These are phyloP conservation scores for Penicillium sp. DNA, from an alignment of 2,329 filamentous ascomycete species.

Conservation along the genomic window DNA sequence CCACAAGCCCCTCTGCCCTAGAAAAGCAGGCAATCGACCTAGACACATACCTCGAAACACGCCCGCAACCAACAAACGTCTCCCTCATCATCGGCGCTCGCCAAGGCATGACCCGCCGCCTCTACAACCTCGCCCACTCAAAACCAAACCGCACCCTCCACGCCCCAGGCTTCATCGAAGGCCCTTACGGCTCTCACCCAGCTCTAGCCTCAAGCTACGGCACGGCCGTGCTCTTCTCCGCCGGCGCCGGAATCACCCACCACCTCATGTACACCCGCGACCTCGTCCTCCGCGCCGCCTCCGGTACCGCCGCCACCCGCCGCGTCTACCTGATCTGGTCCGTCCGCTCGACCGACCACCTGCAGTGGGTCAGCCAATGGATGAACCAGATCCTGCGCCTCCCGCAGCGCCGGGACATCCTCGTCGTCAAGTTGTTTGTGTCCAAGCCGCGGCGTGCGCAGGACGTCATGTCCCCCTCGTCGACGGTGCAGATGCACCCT, in stretches of 20 bases:
- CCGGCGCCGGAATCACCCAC: conserved; percentile 65
- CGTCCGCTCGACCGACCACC: conserved; percentile 58
- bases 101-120: conserved; percentile 61
- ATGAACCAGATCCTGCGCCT: conserved; percentile 64
- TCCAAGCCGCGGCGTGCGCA: conserved; percentile 56
- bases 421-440: conserved; percentile 61
- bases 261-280: conserved; percentile 61
- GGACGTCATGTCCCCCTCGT: conserved; percentile 56
- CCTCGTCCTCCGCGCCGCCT: conserved; percentile 53
- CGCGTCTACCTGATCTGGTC: conserved; percentile 63
- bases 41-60: conserved; percentile 23
- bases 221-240: conserved; percentile 64
- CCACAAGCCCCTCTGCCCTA: conserved; percentile 26
- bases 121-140: conserved; percentile 56
- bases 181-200: conserved; percentile 61
- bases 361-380: conserved; percentile 63
- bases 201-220: conserved; percentile 59
- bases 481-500: conserved; percentile 60
- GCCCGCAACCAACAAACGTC: conserved; percentile 39
- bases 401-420: conserved; percentile 57
- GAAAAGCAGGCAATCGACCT: conserved; percentile 34
- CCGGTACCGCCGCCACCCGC: conserved; percentile 56
- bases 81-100: conserved; percentile 59
- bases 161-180: conserved; percentile 59
- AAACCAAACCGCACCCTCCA: conserved; percentile 51